Conservation (phyloP, 2,329 filamentous ascomycete species). For the Bipolaris oryzae region DNA sequence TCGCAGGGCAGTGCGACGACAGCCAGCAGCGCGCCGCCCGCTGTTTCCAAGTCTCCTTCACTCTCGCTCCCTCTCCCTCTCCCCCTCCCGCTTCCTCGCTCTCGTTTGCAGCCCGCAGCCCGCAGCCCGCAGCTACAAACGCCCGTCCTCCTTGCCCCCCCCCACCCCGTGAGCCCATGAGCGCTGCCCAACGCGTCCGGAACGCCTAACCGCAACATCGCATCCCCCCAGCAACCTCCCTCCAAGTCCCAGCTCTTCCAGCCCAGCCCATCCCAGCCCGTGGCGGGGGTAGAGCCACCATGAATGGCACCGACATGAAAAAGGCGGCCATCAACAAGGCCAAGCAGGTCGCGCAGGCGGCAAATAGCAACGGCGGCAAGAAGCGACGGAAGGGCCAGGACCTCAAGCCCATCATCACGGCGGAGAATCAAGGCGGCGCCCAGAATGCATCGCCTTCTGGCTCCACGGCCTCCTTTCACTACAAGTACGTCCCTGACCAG, state of each 20-base stretch:
- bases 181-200: slow-evolving; percentile 34
- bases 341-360: slow-evolving; percentile 66
- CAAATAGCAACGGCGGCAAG: slow-evolving; percentile 65
- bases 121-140: too few species aligned
- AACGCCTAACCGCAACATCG: slow-evolving; percentile 35
- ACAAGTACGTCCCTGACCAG: slow-evolving; percentile 47
- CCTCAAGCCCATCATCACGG: slow-evolving; percentile 78
- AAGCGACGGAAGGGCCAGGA: slow-evolving; percentile 75
- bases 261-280: slow-evolving; percentile 27
- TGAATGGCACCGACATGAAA: slow-evolving; percentile 69
- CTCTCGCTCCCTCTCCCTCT: not conserved
- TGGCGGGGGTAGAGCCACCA: slow-evolving; percentile 52
- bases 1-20: slow-evolving; percentile 34
- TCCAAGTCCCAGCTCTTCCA: slow-evolving; percentile 18
- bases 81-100: not conserved
- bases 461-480: slow-evolving; percentile 45
- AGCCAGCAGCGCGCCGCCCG: slow-evolving; percentile 19
- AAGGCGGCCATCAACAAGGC: slow-evolving; percentile 70
- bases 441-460: slow-evolving; percentile 52
- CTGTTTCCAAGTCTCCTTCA: not conserved
- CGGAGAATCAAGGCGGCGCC: slow-evolving; percentile 58
- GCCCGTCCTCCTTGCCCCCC: not conserved
- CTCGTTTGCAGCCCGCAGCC: not conserved
- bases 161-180: slow-evolving; percentile 29
- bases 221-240: slow-evolving; percentile 15